Evolutionary conservation across 2,329 filamentous ascomycete genomes (phyloP), one percentile per base, ranked within the genome.

Genomic region (Pyrenophora graminea): DNA sequence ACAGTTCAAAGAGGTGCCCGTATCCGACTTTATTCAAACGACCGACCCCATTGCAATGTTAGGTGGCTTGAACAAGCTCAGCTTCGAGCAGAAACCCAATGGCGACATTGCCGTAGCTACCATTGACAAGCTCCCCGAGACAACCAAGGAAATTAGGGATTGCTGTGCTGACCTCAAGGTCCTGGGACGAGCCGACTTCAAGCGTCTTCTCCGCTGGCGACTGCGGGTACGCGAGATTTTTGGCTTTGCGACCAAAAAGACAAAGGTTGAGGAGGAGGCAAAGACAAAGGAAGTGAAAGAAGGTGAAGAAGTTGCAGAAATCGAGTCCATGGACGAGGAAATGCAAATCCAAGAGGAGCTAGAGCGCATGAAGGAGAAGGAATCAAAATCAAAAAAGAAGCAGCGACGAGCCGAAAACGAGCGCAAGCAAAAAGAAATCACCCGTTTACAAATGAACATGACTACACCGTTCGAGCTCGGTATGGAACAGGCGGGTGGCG

Each of bases 391-490:
- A 63, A 93, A 86, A 74, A 95, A 91, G 77, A 88, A 91, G 63
- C 89, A 96, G 66, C 85, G 88, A 61, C 83, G 92, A 59, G 89
- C 83, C 64, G 91, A 96, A 53, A 99, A 99, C 60, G 94, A 99
- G 74, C 86, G 86, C 73, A 97, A 96, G 75, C 90, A 94, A 63
- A 94, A 90, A 63, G 94, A 97, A 59, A 91, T 97, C 53, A 82
- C 96, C n/a, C 86, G 94, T 30, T 88, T 99, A 88, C 94, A 99
- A 74, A 85, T 99, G 79, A 88, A 97, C 76, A 99, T 99, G 94
- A 88, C 87, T 2, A 89, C 91, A 0, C 94, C 94, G 6, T 94
- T 91, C 80, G 94, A 99, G 59, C 96, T 99, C 57, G 94, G 94
- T 66, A 84, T 96, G 77, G 94, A 96, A 69, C 91, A 94, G 74